Evolutionary conservation across 192 early-diverging fungal species (phyloP).

Genomic region (Lobosporangium transversale): DNA sequence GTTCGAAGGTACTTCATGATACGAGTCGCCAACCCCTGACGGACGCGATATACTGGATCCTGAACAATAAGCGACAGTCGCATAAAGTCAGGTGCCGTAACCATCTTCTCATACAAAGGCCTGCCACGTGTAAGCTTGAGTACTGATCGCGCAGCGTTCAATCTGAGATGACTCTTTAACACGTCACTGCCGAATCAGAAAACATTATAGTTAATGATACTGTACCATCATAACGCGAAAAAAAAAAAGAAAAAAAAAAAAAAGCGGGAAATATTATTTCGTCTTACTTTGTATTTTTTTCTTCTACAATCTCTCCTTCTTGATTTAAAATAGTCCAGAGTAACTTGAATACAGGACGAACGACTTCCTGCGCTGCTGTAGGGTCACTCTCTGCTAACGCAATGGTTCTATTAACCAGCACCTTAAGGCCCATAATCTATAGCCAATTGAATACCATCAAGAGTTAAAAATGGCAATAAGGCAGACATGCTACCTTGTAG

Average conservation of each 20-base stretch:
- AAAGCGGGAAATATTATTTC: not conserved
- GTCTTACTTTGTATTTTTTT: conserved; percentile 57
- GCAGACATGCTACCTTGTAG: no score
- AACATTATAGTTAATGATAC: no score
- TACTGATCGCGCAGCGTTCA: conserved; percentile 71
- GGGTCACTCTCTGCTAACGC: conserved; percentile 58
- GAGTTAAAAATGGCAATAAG: not conserved
- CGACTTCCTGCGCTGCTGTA: conserved; percentile 51
- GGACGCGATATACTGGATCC: conserved; percentile 85
- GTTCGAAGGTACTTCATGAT: conserved; percentile 76
- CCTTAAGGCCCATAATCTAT: conserved; percentile 69
- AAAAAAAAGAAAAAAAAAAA: not conserved
- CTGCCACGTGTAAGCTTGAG: conserved; percentile 66
- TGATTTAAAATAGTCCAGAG: conserved; percentile 68
- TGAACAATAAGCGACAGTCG: conserved; percentile 73
- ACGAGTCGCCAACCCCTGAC: conserved; percentile 73
- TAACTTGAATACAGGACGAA: conserved; percentile 66
- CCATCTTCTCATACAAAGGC: conserved; percentile 59
- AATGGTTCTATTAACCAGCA: conserved; percentile 69
- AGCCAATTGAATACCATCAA: conserved; percentile 1
- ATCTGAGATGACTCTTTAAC: conserved; percentile 70
- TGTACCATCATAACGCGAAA: no score
- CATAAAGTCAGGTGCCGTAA: conserved; percentile 65
- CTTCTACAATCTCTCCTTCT: conserved; percentile 72
- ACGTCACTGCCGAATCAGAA: conserved; percentile 24